A percentile compares a stretch with the other conserved stretches of the same genome.
Evolutionary conservation across 2,329 filamentous ascomycete genomes (phyloP).

Genomic region (Aplosporella prunicola): DNA sequence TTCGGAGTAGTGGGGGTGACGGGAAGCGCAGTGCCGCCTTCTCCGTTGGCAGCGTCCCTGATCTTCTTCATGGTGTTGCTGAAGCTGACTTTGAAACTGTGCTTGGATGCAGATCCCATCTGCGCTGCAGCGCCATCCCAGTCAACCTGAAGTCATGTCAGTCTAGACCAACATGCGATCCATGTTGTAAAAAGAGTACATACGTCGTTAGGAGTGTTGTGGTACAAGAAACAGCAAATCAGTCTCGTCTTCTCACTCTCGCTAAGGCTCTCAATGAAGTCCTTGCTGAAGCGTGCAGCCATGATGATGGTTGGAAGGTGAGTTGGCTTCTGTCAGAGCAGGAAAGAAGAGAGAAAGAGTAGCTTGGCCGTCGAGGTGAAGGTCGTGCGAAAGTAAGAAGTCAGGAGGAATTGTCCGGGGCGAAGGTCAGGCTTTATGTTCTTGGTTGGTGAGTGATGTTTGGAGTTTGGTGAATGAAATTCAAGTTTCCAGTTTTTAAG

Average conservation of each 20-base stretch:
- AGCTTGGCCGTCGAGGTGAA: too few species aligned
- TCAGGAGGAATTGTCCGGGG: too few species aligned
- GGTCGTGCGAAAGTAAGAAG: too few species aligned
- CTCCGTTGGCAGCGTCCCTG: too few species aligned
- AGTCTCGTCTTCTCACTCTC: neutral
- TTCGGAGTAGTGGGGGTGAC: neutral
- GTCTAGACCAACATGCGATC: neutral
- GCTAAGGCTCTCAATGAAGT: neutral
- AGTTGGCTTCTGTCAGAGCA: too few species aligned
- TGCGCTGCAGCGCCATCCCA: constrained; percentile 1
- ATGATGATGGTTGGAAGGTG: too few species aligned
- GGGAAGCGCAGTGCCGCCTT: too few species aligned
- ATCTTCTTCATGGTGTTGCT: constrained; percentile 2
- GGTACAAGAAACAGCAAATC: neutral
- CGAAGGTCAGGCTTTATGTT: too few species aligned
- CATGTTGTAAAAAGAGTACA: neutral
- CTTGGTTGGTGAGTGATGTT: too few species aligned
- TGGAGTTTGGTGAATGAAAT: too few species aligned
- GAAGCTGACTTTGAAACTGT: constrained; percentile 1
- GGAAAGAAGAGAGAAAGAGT: too few species aligned
- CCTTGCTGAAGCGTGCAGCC: neutral
- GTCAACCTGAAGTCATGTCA: constrained; percentile 4
- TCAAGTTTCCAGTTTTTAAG: too few species aligned
- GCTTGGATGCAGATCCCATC: neutral
- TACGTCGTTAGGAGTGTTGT: constrained; percentile 2